Base-by-base conservation (phyloP, 345 rosid species). In the Physaria fendleri region DNA sequence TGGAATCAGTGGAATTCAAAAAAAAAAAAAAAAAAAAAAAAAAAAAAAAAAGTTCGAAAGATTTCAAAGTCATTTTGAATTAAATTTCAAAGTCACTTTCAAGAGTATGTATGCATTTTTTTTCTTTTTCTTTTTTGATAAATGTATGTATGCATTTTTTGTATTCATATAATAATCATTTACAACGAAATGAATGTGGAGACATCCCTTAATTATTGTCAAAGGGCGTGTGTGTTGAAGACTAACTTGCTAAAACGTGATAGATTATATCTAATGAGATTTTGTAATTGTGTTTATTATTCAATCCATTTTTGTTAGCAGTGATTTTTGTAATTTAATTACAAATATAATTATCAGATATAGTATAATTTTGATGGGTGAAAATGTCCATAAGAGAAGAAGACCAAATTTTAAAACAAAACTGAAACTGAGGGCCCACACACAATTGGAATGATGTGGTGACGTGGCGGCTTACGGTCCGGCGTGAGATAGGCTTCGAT, bases 401-500 rank as follows among this genome's bases (percentile, higher is more conserved):
- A n/a, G n/a, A n/a, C n/a, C n/a, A n/a, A n/a, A n/a, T n/a, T n/a
- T n/a, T n/a, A n/a, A n/a, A n/a, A n/a, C n/a, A n/a, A n/a, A n/a
- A n/a, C n/a, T n/a, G n/a, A n/a, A n/a, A n/a, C n/a, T n/a, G n/a
- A 76, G 90, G 81, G n/a, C 68, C 85, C 81, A 18, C 41, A 8
- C 13, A 68, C 8, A 13, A 20, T 60, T 57, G 59, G 20, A 48
- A 77, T 68, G 57, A 77, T 68, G 57, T 51, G 28, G 41, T 28
- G 55, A 80, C 83, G 79, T 76, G 81, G 94, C 72, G 77, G 79
- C 80, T 64, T 38, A 59, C 52, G 87, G 89, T 77, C 95, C 58
- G 85, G 89, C 80, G 83, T 79, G 95, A 72, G 78, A 62, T 64
- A 65, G 71, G 81, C 77, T 75, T n/a, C 52, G 77, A 84, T 84